Evolutionary conservation across 2,329 filamentous ascomycete genomes (phyloP).

Genomic region (Colletotrichum paranaense): DNA sequence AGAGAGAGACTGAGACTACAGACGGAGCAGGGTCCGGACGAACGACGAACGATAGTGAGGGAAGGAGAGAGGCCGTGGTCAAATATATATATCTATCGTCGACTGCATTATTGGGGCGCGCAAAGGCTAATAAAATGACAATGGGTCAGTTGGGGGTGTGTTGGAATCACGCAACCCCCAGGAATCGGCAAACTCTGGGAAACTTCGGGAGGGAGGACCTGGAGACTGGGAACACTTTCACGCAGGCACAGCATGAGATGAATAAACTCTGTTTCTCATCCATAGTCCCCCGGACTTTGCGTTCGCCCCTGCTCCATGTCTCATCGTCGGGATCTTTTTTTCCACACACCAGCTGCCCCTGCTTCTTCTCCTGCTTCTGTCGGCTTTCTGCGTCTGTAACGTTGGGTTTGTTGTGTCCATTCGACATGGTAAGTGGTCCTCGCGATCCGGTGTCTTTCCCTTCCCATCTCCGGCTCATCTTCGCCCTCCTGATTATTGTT

Average conservation of each 20-base stretch:
- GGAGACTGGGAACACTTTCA: neutral
- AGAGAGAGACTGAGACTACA: neutral
- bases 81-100: neutral
- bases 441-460: neutral
- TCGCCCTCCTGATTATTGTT: neutral
- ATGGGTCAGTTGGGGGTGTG: neutral
- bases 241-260: constrained; percentile 1
- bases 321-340: neutral
- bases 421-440: neutral
- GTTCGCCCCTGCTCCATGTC: constrained; percentile 21
- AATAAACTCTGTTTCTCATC: constrained; percentile 23
- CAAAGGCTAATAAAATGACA: neutral
- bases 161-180: constrained; percentile 19
- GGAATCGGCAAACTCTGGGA: neutral
- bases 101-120: neutral
- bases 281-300: constrained; percentile 16
- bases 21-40: neutral
- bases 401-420: neutral
- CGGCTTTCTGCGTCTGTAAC: neutral
- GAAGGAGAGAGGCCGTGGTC: neutral
- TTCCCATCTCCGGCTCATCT: neutral
- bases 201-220: neutral
- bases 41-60: too few species aligned
- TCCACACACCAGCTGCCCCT: neutral
- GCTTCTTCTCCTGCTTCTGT: neutral